phyloP scores from a whole-genome alignment of 2,329 filamentous ascomycete genomes.

The Cladosporium sp. region DNA sequence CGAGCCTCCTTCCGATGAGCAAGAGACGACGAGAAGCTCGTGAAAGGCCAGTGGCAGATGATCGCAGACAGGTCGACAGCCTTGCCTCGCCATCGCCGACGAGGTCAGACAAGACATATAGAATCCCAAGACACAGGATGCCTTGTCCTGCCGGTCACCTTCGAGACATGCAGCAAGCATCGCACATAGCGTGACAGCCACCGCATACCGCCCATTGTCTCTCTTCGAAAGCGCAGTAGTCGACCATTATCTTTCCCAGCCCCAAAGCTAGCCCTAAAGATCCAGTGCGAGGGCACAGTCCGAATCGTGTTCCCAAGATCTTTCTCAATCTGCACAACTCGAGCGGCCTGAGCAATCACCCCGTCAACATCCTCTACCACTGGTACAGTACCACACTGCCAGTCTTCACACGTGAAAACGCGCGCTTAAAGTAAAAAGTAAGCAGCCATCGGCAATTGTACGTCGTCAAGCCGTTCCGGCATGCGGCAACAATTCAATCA shows the following conservation, averaged over 20 bases:
- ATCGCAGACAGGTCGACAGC: background rate
- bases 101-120: constrained; percentile 10
- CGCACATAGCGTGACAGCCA: constrained; percentile 3
- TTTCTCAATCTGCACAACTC: constrained; percentile 1
- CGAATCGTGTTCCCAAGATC: background rate
- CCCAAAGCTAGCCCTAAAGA: background rate
- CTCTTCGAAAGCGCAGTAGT: constrained; percentile 5
- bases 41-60: background rate
- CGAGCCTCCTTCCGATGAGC: background rate
- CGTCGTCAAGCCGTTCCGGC: background rate
- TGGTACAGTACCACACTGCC: background rate
- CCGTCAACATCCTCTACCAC: background rate
- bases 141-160: constrained; percentile 5
- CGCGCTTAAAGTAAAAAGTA: background rate
- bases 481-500: background rate
- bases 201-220: constrained; percentile 11
- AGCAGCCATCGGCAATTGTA: constrained; percentile 3
- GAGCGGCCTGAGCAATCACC: background rate
- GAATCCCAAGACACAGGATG: constrained; percentile 1
- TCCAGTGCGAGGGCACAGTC: background rate
- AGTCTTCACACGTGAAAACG: constrained; percentile 7
- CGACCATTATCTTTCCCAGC: background rate
- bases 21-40: background rate
- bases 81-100: constrained; percentile 5
- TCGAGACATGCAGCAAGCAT: constrained; percentile 11